Percentiles rank a stretch among this genome's conserved stretches.
These are phyloP conservation scores for Neoboletus subvelutipes DNA, from an alignment of 768 basidiomycete species.

Conservation along the genomic window DNA sequence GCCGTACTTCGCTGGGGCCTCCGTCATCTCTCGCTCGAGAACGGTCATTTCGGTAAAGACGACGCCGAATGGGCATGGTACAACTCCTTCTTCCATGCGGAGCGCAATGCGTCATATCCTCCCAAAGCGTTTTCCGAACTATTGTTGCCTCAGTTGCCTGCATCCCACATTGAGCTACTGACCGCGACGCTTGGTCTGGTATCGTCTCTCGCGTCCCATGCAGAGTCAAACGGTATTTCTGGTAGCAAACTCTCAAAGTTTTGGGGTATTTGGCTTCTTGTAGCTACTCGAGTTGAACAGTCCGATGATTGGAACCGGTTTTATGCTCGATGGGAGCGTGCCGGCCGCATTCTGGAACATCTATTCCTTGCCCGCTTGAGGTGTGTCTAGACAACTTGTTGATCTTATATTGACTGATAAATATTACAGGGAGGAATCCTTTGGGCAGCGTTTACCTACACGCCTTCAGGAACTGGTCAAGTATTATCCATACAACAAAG, in stretches of 20 bases:
- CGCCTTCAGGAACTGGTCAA: slow-evolving; percentile 70
- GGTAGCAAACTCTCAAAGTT: slow-evolving; percentile 77
- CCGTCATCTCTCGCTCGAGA: slow-evolving; percentile 67
- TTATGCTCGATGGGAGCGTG: slow-evolving; percentile 72
- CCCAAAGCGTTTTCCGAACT: slow-evolving; percentile 59
- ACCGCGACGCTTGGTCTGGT: slow-evolving; percentile 58
- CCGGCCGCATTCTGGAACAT: slow-evolving; percentile 73
- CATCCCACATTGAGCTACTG: slow-evolving; percentile 58
- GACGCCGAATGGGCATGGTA: slow-evolving; percentile 66
- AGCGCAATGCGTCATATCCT: slow-evolving; percentile 60
- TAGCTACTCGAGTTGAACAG: slow-evolving; percentile 44
- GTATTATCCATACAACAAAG: slow-evolving; percentile 59
- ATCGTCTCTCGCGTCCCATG: slow-evolving; percentile 67
- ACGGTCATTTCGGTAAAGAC: slow-evolving; percentile 57
- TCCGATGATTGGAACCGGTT: slow-evolving; percentile 63
- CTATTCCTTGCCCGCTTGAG: slow-evolving; percentile 71
- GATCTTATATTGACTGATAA: slow-evolving; percentile 5
- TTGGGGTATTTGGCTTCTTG: slow-evolving; percentile 71
- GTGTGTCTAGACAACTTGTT: slow-evolving; percentile 35
- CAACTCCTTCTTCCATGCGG: slow-evolving; percentile 55
- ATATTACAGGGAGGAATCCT: slow-evolving; percentile 53
- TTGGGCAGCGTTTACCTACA: slow-evolving; percentile 56
- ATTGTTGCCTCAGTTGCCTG: slow-evolving; percentile 59
- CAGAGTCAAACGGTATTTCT: slow-evolving; percentile 70
- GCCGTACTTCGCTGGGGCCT: slow-evolving; percentile 81